Base-by-base conservation (phyloP, 83 land plant genomes). In the Picea abies region DNA sequence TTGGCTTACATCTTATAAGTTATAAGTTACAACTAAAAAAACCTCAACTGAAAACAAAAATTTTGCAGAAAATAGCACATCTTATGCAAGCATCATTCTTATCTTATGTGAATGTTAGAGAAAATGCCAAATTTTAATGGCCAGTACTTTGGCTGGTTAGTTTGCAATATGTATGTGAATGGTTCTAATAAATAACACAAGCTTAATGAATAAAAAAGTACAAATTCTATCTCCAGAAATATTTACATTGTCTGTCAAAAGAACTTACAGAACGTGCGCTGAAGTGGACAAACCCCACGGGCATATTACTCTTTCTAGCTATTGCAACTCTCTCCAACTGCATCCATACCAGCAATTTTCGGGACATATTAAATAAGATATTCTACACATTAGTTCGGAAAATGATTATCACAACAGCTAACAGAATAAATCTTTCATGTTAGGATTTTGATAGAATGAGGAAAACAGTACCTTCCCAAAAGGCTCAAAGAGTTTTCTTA, bases 211-310 rank as follows among this genome's bases (percentile, higher is more conserved):
- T 60, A 82, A 60, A 25, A 17, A 62, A 79, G 6, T 41, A 63
- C 49, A 41, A 23, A 32, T 37, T 4, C 1, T 19, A 22, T 23
- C 17, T 35, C 3, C 66, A 10, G 20, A 16, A 26, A 68, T n/a
- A 64, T 22, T 64, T 60, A 65, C 75, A 15, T 62, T 25, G 5
- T 10, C 4, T 26, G 63, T 58, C 9, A 76, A 17, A 16, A 41
- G 29, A 4, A 58, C 87, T 76, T 67, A 88, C 87, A 35, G 79
- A 80, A 44, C 90, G 85, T 60, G 82, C 76, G 23, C 26, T 41
- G 75, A 85, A 89, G 63, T 89, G 85, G 58, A 89, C 83, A 84
- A 85, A 88, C 16, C 90, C 90, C 23, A 86, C 86, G 26, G 85
- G 85, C 8, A 44, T 63, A 1, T 76, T 60, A 52, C 84, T 78